These are phyloP conservation scores for Colletotrichum sp. DNA, from an alignment of 2,329 filamentous ascomycete genomes.

Conservation along the genomic window DNA sequence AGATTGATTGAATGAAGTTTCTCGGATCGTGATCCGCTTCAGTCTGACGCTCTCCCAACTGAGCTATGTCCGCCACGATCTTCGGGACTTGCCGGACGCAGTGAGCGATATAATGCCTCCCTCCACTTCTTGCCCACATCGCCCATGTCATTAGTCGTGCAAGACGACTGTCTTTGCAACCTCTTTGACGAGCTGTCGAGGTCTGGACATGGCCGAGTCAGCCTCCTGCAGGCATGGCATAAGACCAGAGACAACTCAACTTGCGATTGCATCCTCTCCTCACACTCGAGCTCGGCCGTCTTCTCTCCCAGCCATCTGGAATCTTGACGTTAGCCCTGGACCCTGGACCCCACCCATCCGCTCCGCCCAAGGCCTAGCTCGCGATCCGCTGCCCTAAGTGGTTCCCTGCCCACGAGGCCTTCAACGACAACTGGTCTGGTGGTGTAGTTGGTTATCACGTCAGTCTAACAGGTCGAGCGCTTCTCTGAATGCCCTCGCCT, in stretches of 20 bases:
- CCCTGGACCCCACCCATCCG: background rate
- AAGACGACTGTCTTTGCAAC: background rate
- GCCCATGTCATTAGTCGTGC: background rate
- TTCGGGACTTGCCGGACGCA: accelerated
- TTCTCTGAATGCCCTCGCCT: background rate
- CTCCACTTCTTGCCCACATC: background rate
- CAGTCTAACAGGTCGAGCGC: conserved; percentile 42
- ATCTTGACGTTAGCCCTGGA: background rate
- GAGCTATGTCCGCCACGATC: conserved; percentile 21
- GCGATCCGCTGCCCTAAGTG: background rate
- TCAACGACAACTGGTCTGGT: conserved; percentile 17
- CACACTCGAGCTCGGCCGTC: background rate
- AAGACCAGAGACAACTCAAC: background rate
- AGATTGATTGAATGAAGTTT: conserved; percentile 19
- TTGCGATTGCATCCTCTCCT: background rate
- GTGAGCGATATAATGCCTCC: background rate
- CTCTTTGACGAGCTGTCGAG: background rate
- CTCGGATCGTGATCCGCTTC: background rate
- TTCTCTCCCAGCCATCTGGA: background rate
- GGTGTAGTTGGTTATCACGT: conserved; percentile 53
- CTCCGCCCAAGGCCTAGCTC: background rate
- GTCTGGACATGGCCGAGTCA: background rate
- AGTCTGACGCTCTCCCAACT: conserved; percentile 23
- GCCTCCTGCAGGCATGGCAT: background rate
- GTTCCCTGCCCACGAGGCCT: accelerated